These are phyloP conservation scores for Tylopilus plumbeoviolaceoides DNA, from an alignment of 768 basidiomycete species.

Conservation along the genomic window DNA sequence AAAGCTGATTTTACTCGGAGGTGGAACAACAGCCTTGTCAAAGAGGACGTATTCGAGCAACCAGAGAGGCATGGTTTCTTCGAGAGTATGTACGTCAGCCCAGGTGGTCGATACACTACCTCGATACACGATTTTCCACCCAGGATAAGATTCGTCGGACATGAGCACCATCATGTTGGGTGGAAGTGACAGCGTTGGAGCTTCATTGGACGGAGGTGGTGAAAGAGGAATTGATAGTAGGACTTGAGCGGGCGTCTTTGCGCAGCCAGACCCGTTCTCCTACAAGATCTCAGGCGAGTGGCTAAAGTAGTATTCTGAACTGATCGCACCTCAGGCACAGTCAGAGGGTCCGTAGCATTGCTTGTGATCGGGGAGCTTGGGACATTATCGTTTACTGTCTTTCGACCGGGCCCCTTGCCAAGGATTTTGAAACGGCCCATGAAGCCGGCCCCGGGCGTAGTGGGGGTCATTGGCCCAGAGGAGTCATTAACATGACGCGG, in stretches of 20 bases:
- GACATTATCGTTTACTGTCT: slow-evolving; percentile 12
- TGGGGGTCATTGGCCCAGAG: slow-evolving; percentile 41
- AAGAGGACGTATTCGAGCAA: slow-evolving; percentile 80
- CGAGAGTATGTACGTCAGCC: slow-evolving; percentile 52
- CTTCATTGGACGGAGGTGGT: slow-evolving; percentile 70
- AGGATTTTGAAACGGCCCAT: slow-evolving; percentile 81
- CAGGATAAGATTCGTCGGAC: slow-evolving; percentile 73
- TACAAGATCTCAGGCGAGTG: slow-evolving; percentile 8
- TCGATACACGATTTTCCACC: slow-evolving; percentile 76
- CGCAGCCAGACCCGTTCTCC: slow-evolving; percentile 26
- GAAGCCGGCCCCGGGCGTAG: slow-evolving; percentile 51
- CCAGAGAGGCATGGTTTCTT: slow-evolving; percentile 84
- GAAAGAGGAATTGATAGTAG: slow-evolving; percentile 52
- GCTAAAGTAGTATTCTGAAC: background rate
- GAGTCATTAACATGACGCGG: slow-evolving; percentile 25
- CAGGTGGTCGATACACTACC: slow-evolving; percentile 59
- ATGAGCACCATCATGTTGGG: slow-evolving; percentile 65
- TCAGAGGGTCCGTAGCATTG: slow-evolving; percentile 13
- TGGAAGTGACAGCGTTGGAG: slow-evolving; percentile 61
- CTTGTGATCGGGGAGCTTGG: slow-evolving; percentile 25
- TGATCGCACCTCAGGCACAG: slow-evolving; percentile 24
- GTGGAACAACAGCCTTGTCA: slow-evolving; percentile 50
- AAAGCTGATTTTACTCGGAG: slow-evolving; percentile 80
- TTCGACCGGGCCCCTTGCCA: slow-evolving; percentile 52
- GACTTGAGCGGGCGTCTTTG: slow-evolving; percentile 50